phyloP scores from a whole-genome alignment of 2,329 filamentous ascomycete genomes.

The Ascosphaera pollenicola region DNA sequence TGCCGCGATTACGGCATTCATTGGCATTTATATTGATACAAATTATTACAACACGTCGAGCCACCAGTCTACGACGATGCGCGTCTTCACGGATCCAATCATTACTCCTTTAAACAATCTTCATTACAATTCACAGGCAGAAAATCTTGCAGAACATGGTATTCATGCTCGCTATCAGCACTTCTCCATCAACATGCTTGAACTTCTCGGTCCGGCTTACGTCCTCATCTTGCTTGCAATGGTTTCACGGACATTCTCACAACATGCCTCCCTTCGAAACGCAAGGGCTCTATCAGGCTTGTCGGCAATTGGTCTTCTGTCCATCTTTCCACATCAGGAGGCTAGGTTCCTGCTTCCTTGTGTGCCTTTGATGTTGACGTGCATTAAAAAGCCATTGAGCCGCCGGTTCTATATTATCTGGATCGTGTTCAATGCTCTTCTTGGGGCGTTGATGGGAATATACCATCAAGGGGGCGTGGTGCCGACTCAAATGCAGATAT shows the following conservation, averaged over 20 bases:
- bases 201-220: slow-evolving; percentile 49
- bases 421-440: slow-evolving; percentile 26
- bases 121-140: slow-evolving; percentile 46
- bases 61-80: slow-evolving; percentile 15
- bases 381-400: slow-evolving; percentile 19
- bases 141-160: slow-evolving; percentile 54
- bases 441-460: slow-evolving; percentile 28
- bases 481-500: slow-evolving; percentile 26
- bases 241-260: slow-evolving; percentile 11
- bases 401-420: slow-evolving; percentile 22
- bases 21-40: slow-evolving; percentile 68
- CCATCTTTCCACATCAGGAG: slow-evolving; percentile 28
- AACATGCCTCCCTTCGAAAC: slow-evolving; percentile 16
- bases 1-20: slow-evolving; percentile 41
- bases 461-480: slow-evolving; percentile 32
- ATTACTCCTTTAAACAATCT: slow-evolving; percentile 63
- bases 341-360: slow-evolving; percentile 29
- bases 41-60: slow-evolving; percentile 40
- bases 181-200: slow-evolving; percentile 45
- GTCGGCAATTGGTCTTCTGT: slow-evolving; percentile 22
- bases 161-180: slow-evolving; percentile 64
- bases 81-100: slow-evolving; percentile 33
- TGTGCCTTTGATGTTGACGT: slow-evolving; percentile 28
- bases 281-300: slow-evolving; percentile 21
- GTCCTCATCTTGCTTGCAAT: slow-evolving; percentile 28